Conservation (phyloP, 2,329 filamentous ascomycete genomes). For the Purpureocillium lavendulum region DNA sequence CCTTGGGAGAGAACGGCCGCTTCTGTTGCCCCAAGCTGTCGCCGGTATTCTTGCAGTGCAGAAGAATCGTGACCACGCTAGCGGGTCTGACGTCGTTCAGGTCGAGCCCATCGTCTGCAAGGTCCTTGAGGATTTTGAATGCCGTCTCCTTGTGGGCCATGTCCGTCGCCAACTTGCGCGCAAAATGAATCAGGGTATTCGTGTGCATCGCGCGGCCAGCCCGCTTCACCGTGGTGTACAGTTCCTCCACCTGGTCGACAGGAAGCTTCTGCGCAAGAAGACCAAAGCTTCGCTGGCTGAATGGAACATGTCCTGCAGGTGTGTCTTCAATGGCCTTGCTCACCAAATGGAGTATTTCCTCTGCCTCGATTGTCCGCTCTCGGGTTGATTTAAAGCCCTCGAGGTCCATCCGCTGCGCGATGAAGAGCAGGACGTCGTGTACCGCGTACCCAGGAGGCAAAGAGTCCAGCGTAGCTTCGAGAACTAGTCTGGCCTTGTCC, state of each 20-base stretch:
- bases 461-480: conserved; percentile 28
- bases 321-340: conserved; percentile 19
- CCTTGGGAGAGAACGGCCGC: conserved; percentile 18
- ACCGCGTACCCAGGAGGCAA: conserved; percentile 27
- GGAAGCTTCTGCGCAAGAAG: conserved; percentile 20
- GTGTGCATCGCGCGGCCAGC: conserved; percentile 23
- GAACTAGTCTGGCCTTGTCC: conserved; percentile 20
- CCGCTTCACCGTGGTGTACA: conserved; percentile 26
- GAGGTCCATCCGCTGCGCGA: conserved; percentile 15
- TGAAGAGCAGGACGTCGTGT: conserved; percentile 24
- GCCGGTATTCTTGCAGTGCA: conserved; percentile 26
- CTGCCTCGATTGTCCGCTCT: conserved; percentile 16
- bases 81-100: conserved; percentile 38
- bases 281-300: conserved; percentile 30
- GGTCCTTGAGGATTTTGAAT: conserved; percentile 28
- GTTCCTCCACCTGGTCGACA: conserved; percentile 18
- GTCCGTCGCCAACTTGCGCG: conserved; percentile 32
- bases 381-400: conserved; percentile 8
- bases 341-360: conserved; percentile 19
- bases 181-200: conserved; percentile 40
- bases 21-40: conserved; percentile 11
- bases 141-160: conserved; percentile 30
- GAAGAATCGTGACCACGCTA: conserved; percentile 50
- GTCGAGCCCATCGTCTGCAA: conserved; percentile 30
- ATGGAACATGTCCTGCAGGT: conserved; percentile 19